Evolutionary conservation across 306 rosid genomes (phyloP), one percentile per base, ranked within the genome.

Genomic region (Lithocarpus polystachyus): DNA sequence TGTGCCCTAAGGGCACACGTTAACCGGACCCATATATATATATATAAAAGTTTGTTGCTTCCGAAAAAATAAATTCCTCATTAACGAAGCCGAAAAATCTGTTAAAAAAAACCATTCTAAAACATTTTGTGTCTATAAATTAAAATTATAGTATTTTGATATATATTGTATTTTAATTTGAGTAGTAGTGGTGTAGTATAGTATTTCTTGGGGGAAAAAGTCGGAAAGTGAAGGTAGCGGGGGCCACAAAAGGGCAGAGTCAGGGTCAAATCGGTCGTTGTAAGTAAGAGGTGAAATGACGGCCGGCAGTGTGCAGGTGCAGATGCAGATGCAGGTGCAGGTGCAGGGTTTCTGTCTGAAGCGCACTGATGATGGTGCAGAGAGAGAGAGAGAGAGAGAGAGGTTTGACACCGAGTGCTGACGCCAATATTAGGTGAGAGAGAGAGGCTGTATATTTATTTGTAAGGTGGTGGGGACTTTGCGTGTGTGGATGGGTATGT

Each of bases 281-380:
- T 35, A 68, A 35, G 72, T 35, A 68, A 68, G 45, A 35, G 14
- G 17, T 84, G 89, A 84, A 69, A 76, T 73, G 88, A 87, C 90
- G 84, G 88, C 86, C 75, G 76, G 72, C 56, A 29, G 64, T 31
- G 23, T 15, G 65, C 31, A 31, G 56, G 22, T 15, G n/a, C 81
- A 51, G 53, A 0, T 48, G 13, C 53, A 45, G 53, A 0, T 26
- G 20, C 77, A 33, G 78, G 6, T 56, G 54, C 81, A 51, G 53
- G 53, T 48, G 14, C 3, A 48, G 53, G 45, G 45, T 40, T 35
- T 7, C 45, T 7, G 51, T 7, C 45, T 7, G 51, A 73, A 73
- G 80, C 54, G 80, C 54, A 43, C 77, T 81, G 81, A 56, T 71
- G 68, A 2, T 48, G 40, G 59, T 55, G 71, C 72, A 11, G 43